Conservation (phyloP, 2,329 filamentous ascomycete species). For the Harringtonia aguacate region DNA sequence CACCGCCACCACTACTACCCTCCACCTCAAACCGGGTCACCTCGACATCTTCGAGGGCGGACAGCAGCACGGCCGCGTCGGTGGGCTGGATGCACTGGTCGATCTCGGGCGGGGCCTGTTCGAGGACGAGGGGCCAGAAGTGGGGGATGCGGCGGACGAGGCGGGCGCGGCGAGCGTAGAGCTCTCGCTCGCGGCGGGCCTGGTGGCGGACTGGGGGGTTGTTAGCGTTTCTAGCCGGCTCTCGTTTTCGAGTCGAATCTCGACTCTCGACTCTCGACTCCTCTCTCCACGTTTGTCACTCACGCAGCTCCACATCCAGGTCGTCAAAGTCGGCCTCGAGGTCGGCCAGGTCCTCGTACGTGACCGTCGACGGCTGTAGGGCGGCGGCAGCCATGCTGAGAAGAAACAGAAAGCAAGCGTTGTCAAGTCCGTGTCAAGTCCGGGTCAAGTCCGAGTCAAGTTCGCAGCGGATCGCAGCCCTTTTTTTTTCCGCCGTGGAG, state of each 20-base stretch:
- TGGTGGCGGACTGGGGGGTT: constrained; percentile 31
- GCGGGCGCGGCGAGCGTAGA: constrained; percentile 67
- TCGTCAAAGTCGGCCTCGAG: constrained; percentile 80
- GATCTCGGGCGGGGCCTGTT: constrained; percentile 75
- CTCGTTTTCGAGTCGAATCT: too few relatives aligned
- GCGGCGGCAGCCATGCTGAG: constrained; percentile 14
- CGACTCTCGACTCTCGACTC: too few relatives aligned
- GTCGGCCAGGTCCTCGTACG: constrained; percentile 67
- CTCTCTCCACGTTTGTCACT: too few relatives aligned
- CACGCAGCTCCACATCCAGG: constrained; percentile 74
- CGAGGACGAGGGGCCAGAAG: constrained; percentile 94
- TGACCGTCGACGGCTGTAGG: constrained; percentile 28
- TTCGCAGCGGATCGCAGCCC: too few relatives aligned
- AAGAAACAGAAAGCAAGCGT: neutral
- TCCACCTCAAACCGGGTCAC: constrained; percentile 81
- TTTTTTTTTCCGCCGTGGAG: too few relatives aligned
- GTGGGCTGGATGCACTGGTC: constrained; percentile 79
- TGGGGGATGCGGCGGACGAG: constrained; percentile 63
- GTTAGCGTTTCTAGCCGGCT: too few relatives aligned
- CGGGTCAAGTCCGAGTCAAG: too few relatives aligned
- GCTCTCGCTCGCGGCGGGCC: constrained; percentile 52
- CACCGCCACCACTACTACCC: too few relatives aligned
- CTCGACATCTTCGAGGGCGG: constrained; percentile 54
- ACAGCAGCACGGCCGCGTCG: constrained; percentile 64
- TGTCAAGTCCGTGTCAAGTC: too few relatives aligned